Percentiles rank a stretch among this genome's conserved stretches.
Conservation (phyloP, 768 basidiomycete genomes). For the Lyophyllum decastes region DNA sequence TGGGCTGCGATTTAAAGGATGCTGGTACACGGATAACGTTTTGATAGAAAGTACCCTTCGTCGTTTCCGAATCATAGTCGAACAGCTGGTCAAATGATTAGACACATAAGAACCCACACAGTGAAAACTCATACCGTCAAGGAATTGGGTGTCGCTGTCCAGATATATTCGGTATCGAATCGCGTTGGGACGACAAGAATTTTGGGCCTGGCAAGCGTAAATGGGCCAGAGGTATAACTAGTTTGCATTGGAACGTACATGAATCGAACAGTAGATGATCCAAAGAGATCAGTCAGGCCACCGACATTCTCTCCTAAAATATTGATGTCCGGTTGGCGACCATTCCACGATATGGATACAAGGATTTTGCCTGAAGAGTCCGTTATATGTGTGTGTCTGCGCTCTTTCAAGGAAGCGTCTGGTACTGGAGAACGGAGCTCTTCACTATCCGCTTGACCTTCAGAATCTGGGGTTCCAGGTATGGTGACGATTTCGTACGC, state of each 20-base stretch:
- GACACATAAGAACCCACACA: constrained; percentile 1
- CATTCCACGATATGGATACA: constrained; percentile 54
- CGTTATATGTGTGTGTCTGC: constrained; percentile 44
- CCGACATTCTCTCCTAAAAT: constrained; percentile 55
- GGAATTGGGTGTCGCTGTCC: constrained; percentile 57
- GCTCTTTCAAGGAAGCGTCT: constrained; percentile 9
- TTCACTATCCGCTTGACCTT: constrained; percentile 26
- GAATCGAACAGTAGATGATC: constrained; percentile 52
- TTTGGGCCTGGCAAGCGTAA: constrained; percentile 43
- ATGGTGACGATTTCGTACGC: constrained; percentile 52
- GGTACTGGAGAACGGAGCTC: background rate
- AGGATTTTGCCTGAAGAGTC: constrained; percentile 41
- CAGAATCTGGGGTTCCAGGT: constrained; percentile 31
- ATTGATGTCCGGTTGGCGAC: constrained; percentile 50
- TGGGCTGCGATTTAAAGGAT: constrained; percentile 24
- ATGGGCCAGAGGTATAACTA: constrained; percentile 2
- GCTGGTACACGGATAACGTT: constrained; percentile 46
- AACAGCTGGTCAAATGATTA: constrained; percentile 39
- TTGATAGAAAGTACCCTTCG: constrained; percentile 53
- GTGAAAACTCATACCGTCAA: constrained; percentile 42
- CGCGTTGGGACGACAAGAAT: constrained; percentile 60
- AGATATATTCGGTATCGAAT: constrained; percentile 62
- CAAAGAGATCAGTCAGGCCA: constrained; percentile 56
- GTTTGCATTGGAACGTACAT: constrained; percentile 38
- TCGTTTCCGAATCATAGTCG: constrained; percentile 50